A percentile compares a stretch with the other conserved stretches of the same genome.
Evolutionary conservation across 2,329 filamentous ascomycete genomes (phyloP).

Genomic region (Calonectria montana): DNA sequence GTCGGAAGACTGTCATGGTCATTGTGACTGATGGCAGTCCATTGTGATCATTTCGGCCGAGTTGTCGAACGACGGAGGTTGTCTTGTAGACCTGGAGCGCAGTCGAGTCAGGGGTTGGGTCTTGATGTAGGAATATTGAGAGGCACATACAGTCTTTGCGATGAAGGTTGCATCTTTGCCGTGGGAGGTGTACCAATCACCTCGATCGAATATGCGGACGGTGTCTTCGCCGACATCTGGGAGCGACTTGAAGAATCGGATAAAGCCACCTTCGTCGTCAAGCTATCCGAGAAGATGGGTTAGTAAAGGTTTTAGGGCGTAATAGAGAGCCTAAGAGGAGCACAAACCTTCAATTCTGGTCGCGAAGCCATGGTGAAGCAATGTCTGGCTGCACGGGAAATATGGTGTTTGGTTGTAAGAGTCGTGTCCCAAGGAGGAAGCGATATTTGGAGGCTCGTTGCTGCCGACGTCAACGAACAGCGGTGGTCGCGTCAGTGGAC

Average conservation of each 20-base stretch:
- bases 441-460: slow-evolving; percentile 5
- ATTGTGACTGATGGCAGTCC: slow-evolving; percentile 94
- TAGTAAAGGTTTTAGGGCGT: background rate
- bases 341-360: slow-evolving; percentile 74
- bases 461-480: slow-evolving; percentile 24
- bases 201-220: slow-evolving; percentile 91
- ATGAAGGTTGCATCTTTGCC: slow-evolving; percentile 87
- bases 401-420: slow-evolving; percentile 9
- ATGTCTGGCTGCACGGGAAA: slow-evolving; percentile 12
- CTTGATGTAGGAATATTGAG: background rate
- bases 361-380: slow-evolving; percentile 72
- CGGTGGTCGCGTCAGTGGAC: slow-evolving; percentile 36
- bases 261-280: slow-evolving; percentile 97
- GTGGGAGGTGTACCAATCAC: slow-evolving; percentile 96
- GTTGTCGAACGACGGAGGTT: slow-evolving; percentile 90
- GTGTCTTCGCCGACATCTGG: slow-evolving; percentile 77
- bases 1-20: slow-evolving; percentile 93
- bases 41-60: slow-evolving; percentile 86
- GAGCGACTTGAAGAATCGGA: slow-evolving; percentile 93
- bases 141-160: slow-evolving; percentile 71
- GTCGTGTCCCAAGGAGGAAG: slow-evolving; percentile 12
- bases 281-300: slow-evolving; percentile 64
- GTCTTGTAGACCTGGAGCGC: slow-evolving; percentile 88
- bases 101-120: background rate
- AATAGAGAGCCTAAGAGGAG: background rate